These are phyloP conservation scores for Psilocybe mexicana DNA, from an alignment of 1,284 basidiomycete genomes.

Conservation along the genomic window DNA sequence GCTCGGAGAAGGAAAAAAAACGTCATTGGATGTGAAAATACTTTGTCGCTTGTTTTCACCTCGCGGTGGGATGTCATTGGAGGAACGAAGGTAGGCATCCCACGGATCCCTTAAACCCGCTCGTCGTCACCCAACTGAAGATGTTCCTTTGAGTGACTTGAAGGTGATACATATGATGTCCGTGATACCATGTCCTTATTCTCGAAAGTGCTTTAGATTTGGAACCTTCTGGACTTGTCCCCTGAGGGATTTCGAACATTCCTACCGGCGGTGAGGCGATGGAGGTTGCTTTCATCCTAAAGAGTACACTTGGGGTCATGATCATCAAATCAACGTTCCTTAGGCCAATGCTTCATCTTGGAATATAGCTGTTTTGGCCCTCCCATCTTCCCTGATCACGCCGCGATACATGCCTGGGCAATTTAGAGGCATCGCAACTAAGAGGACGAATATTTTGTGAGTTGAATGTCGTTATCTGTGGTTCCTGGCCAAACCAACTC, in stretches of 20 bases:
- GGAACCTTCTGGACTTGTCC: no score
- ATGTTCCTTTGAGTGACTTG: not conserved
- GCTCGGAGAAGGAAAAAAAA: no score
- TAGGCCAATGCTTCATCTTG: conserved; percentile 59
- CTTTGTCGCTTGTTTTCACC: no score
- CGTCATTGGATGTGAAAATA: no score
- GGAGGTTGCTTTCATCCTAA: no score
- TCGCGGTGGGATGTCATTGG: not conserved
- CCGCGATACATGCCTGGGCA: conserved; percentile 82
- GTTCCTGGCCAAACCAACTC: conserved; percentile 16
- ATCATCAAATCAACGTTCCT: not conserved
- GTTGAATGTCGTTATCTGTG: not conserved
- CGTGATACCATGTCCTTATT: not conserved
- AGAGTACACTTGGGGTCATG: no score
- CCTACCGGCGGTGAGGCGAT: no score
- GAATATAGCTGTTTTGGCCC: conserved; percentile 76
- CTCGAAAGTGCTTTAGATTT: not conserved
- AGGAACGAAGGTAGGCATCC: not conserved
- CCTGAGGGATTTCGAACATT: no score
- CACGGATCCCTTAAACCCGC: not conserved
- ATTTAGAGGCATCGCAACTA: conserved; percentile 61
- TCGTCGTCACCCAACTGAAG: not conserved
- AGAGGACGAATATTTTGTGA: not conserved
- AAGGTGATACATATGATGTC: not conserved
- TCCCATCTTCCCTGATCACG: conserved; percentile 64